Base-by-base conservation (phyloP, 2,329 filamentous ascomycete genomes). In the Trichoderma gracile region DNA sequence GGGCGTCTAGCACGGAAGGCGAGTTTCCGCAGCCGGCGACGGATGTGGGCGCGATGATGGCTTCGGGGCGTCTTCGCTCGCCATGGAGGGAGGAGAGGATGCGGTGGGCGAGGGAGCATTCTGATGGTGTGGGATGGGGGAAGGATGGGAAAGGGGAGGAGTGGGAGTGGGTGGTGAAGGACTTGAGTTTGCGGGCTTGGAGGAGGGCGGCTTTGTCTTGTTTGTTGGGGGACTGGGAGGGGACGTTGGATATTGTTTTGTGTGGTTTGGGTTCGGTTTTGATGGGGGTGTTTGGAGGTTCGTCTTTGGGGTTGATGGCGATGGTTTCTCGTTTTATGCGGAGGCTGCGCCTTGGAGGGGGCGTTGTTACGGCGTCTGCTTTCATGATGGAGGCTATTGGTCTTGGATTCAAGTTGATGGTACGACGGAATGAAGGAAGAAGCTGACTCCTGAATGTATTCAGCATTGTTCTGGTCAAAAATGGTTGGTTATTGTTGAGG, bases 21-120 rank as follows among this genome's bases (percentile, higher is more conserved):
- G 80, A 78, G 70, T 81, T 76, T 21, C 82, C 82, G 71, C 82
- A 84, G 62, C 91, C 91, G 3, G 91, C 86, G 15, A 88, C 81
- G 12, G 84, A 82, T 5, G 86, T 76, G 0, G 90, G 88, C 19
- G 85, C 82, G 3, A 87, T 84, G 3, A 91, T 80, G 1, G 80
- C 81, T 10, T 83, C 80, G 0, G 91, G 91, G 0, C 85, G 83
- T 46, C 77, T 74, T 27, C 89, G 82, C 60, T 84, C 80, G 12
- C 91, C 90, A 72, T 94, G 90, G 0, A 88, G 75, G 7, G 78
- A 78, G 2, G 86, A 81, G 0, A 95, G 83, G 27, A 93, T 81
- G 3, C 78, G 76, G 66, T 87, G 86, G n/a, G 92, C 89, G 64
- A 87, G 82, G 66, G 84, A 79, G 74, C 90, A 92, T 72, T 93